Conservation (phyloP, 2,329 filamentous ascomycete species). For the Microascus cirrosus region DNA sequence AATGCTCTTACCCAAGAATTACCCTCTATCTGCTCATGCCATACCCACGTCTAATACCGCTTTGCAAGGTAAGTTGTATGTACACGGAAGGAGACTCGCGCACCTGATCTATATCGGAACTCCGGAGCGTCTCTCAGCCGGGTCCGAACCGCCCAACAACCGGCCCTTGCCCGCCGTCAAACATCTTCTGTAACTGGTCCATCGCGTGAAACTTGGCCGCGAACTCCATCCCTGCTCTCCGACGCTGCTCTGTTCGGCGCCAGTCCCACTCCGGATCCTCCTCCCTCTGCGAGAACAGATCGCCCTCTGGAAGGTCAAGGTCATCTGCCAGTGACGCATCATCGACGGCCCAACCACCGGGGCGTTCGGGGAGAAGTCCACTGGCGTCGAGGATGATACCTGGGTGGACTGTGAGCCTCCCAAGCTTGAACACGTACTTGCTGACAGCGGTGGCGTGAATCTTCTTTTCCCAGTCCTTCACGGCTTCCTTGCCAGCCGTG, state of each 20-base stretch:
- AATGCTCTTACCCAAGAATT: not conserved
- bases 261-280: conserved; percentile 41
- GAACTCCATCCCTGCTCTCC: conserved; percentile 42
- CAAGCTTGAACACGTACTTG: conserved; percentile 78
- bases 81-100: not conserved
- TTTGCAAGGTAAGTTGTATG: not conserved
- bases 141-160: conserved; percentile 37
- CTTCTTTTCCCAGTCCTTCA: conserved; percentile 42
- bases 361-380: conserved; percentile 62
- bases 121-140: conserved; percentile 14
- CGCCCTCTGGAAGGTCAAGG: conserved; percentile 14
- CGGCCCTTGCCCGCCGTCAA: conserved; percentile 41
- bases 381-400: conserved; percentile 62
- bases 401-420: conserved; percentile 73
- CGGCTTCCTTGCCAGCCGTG: conserved; percentile 22
- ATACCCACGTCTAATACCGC: not conserved
- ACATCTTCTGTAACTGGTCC: conserved; percentile 39
- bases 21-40: not conserved
- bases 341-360: conserved; percentile 48
- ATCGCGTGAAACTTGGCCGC: conserved; percentile 45
- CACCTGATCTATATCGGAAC: not conserved
- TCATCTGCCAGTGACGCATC: conserved; percentile 24
- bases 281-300: conserved; percentile 8
- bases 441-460: conserved; percentile 62
- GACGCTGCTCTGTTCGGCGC: conserved; percentile 42